Base-by-base conservation (phyloP, 371 early-diverging fungal species). In the Capniomyces stellatus region DNA sequence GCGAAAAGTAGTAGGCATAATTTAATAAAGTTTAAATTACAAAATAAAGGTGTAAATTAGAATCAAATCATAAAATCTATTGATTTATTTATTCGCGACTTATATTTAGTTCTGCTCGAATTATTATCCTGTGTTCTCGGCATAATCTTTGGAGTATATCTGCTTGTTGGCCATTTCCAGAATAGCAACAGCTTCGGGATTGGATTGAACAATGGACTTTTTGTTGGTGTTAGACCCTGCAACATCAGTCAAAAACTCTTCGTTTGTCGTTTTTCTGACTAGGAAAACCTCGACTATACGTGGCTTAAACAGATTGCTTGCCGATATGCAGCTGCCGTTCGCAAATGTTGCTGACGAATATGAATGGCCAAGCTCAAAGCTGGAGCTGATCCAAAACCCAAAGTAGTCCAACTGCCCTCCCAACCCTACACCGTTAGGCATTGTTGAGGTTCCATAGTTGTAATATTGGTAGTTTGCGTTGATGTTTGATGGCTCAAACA, bases 331-430 rank as follows among this genome's bases (percentile, higher is more conserved):
- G 59, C 52, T 31, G 6, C 29, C 18, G 22, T 51, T 51, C 22
- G 51, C 3, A 29, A 12, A 67, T 0, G 68, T 67, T 12, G 68
- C 68, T 15, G 63, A 55, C 2, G 68, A 18, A 43, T 71, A 87
- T 1, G 86, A 87, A 54, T 81, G 77, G 1, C 93, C 93, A 15
- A 57, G 63, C 18, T 66, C 64, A 60, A 90, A 85, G 46, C 73
- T 73, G 8, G 78, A 44, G 41, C 77, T 75, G 1, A 89, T 64
- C 82, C 82, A 90, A 25, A 92, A 59, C 1, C 87, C 90, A 61
- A 80, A 83, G 59, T 87, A 87, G 1, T 79, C 79, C 35, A 87
- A 63, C 58, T 92, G 90, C 1, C 87, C 87, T 19, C 87, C 89
- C 64, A 86, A 74, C 0, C 81, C 87, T 28, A 85, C 63, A 0